Base-by-base conservation (phyloP, 495 filamentous ascomycete species). In the Aspergillus ellipticus region DNA sequence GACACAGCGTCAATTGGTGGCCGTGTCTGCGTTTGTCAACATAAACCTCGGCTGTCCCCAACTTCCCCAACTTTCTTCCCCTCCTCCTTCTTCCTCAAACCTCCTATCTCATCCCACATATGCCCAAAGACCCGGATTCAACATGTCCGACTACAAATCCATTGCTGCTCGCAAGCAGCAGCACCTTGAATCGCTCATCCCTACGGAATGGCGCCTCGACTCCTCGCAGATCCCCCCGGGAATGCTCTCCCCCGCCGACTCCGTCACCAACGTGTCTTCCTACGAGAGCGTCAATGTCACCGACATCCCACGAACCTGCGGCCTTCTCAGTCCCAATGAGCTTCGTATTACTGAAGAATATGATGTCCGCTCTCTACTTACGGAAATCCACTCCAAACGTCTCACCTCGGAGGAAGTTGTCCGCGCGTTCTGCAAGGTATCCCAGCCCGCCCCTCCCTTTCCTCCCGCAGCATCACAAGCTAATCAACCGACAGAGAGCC, bases 311-410 rank as follows among this genome's bases (percentile, higher is more conserved):
- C 66, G 72, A 6, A 66, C 64, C 0, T 81, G 77, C 51, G 80
- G 79, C 0, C 58, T 88, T 2, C 69, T 89, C 28, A 77, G 68
- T 1, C 9, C 60, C 0, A 62, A 73, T 10, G 85, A 89, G 56
- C 59, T 86, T 10, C 65, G 70, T 5, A 86, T 88, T 19, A 87
- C 84, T 1, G 83, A 86, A 60, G 61, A 76, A 0, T 79, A 76
- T 62, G 72, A 81, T 60, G 78, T 84, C 1, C 75, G 74, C 2
- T 73, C 68, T 11, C 66, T 86, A 16, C 62, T 82, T 7, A 54
- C 67, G 6, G 74, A 67, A 13, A 83, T 88, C 19, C 66, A 66
- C 5, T 66, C 56, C 6, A 67, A 74, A n/a, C 64, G 65, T 51
- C 72, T 80, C 52, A 58, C 55, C 1, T 26, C 55, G 1, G 49